A percentile compares a stretch with the other conserved stretches of the same genome.
Evolutionary conservation across 2,329 filamentous ascomycete genomes (phyloP).

Genomic region (Talaromyces sp.): DNA sequence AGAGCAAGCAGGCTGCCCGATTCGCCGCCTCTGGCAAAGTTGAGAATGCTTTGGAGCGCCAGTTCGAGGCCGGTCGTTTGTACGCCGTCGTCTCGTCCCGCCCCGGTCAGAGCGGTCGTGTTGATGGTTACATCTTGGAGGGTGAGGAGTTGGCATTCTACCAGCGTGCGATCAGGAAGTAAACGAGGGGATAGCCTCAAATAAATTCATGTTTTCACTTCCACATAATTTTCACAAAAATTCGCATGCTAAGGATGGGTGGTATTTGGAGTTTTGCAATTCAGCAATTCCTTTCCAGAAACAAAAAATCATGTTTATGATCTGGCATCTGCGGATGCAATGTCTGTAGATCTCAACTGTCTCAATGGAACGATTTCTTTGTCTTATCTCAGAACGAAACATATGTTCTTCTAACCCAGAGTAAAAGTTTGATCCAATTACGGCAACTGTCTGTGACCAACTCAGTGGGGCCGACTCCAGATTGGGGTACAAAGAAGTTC

Average conservation of each 20-base stretch:
- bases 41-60: conserved; percentile 87
- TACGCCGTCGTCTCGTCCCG: conserved; percentile 90
- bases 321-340: conserved; percentile 21
- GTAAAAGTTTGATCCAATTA: background rate
- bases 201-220: conserved; percentile 26
- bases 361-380: conserved; percentile 21
- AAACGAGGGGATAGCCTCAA: conserved; percentile 46
- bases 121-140: conserved; percentile 97
- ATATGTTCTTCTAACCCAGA: background rate
- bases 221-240: conserved; percentile 4
- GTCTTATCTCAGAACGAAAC: background rate
- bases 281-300: conserved; percentile 22
- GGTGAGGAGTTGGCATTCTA: conserved; percentile 99
- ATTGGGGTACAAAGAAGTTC: background rate
- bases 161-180: conserved; percentile 99
- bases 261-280: conserved; percentile 22
- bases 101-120: conserved; percentile 94
- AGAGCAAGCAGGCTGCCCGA: conserved; percentile 94
- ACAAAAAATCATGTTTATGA: conserved; percentile 22
- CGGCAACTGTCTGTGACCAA: background rate
- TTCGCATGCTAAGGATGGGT: conserved; percentile 18
- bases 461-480: background rate
- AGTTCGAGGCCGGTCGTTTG: conserved; percentile 98
- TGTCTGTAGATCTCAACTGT: conserved; percentile 22
- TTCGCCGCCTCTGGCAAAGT: conserved; percentile 86